Percentiles rank a stretch among this genome's conserved stretches.
Conservation (phyloP, 2,329 filamentous ascomycete species). For the Xylaria sp. region DNA sequence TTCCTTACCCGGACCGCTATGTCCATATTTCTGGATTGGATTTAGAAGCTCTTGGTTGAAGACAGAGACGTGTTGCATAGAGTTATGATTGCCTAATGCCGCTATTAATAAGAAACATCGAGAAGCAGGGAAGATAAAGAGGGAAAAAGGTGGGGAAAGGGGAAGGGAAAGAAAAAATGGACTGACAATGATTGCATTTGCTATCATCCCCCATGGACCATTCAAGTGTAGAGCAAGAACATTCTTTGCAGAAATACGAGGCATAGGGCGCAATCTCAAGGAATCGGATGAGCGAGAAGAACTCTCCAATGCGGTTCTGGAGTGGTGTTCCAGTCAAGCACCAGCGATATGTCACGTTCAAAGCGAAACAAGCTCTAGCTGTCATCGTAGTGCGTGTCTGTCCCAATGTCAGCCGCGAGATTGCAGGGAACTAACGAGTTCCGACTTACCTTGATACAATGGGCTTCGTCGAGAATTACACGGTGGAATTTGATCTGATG, state of each 20-base stretch:
- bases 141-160: too few relatives aligned
- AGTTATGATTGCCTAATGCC: slow-evolving; percentile 43
- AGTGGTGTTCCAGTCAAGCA: slow-evolving; percentile 94
- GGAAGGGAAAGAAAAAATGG: not conserved
- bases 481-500: slow-evolving; percentile 90
- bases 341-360: slow-evolving; percentile 91
- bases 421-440: not conserved
- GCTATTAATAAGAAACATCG: slow-evolving; percentile 2
- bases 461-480: slow-evolving; percentile 92
- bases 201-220: slow-evolving; percentile 82
- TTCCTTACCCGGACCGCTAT: slow-evolving; percentile 68
- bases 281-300: slow-evolving; percentile 94
- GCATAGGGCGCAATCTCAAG: slow-evolving; percentile 89
- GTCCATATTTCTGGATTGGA: slow-evolving; percentile 75
- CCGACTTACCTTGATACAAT: slow-evolving; percentile 81
- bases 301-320: slow-evolving; percentile 96
- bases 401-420: slow-evolving; percentile 34
- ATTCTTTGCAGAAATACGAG: slow-evolving; percentile 92
- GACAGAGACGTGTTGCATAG: slow-evolving; percentile 73
- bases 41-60: slow-evolving; percentile 97
- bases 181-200: slow-evolving; percentile 76
- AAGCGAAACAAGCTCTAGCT: slow-evolving; percentile 92
- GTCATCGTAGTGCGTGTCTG: slow-evolving; percentile 86
- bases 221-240: slow-evolving; percentile 81
- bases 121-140: slow-evolving; percentile 43